Conservation (phyloP, 1,139 yeast genomes). For the Wickerhamiella infanticola region DNA sequence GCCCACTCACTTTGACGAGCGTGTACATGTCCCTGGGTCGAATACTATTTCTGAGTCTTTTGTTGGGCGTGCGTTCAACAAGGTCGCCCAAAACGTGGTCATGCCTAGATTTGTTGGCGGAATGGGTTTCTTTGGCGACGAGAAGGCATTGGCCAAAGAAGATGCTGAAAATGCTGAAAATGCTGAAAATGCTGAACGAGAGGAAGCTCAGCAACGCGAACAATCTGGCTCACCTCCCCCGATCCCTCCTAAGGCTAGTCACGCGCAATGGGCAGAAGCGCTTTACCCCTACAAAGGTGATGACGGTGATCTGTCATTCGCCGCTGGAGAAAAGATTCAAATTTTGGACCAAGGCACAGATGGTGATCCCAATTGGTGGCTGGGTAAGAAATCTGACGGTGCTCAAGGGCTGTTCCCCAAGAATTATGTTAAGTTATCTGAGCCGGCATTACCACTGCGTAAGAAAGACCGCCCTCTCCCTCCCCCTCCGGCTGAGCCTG, state of each 20-base stretch:
- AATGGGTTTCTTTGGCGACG: not conserved
- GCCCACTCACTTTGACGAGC: not conserved
- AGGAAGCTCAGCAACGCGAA: not conserved
- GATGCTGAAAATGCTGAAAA: not conserved
- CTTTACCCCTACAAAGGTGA: slow-evolving; percentile 24
- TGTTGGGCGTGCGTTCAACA: not conserved
- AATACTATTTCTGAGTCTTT: not conserved
- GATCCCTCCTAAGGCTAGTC: not conserved
- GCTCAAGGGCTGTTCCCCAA: slow-evolving; percentile 38
- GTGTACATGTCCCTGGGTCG: not conserved
- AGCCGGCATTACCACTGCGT: not conserved
- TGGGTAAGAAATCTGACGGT: slow-evolving; percentile 33
- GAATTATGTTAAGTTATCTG: slow-evolving; percentile 30
- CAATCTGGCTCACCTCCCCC: not conserved
- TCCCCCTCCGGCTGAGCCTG: not conserved
- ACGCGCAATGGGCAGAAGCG: slow-evolving; percentile 19
- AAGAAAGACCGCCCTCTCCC: not conserved
- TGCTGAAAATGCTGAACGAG: not conserved
- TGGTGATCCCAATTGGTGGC: slow-evolving; percentile 42
- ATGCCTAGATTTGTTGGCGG: slow-evolving; percentile 1
- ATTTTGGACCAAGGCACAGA: slow-evolving; percentile 29
- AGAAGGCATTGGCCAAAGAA: not conserved
- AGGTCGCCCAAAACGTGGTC: not conserved
- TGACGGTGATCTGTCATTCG: slow-evolving; percentile 37
- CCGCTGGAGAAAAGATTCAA: slow-evolving; percentile 34